These are phyloP conservation scores for Pleurotus ostreatus DNA, from an alignment of 768 basidiomycete genomes.

Conservation along the genomic window DNA sequence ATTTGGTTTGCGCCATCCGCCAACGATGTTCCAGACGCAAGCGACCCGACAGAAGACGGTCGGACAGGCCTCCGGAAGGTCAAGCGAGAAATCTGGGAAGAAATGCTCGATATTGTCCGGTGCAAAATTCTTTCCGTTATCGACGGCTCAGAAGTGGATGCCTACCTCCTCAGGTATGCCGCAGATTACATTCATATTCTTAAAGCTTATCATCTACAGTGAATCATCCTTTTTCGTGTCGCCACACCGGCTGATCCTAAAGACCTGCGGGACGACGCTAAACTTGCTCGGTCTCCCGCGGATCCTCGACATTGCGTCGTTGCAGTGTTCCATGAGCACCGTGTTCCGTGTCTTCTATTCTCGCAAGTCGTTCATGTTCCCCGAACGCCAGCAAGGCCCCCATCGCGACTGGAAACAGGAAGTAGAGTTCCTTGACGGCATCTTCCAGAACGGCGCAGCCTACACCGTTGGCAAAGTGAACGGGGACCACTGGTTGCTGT, in stretches of 20 bases:
- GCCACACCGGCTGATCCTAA: slow-evolving; percentile 93
- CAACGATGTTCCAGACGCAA: slow-evolving; percentile 48
- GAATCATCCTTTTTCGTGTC: slow-evolving; percentile 97
- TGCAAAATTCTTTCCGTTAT: slow-evolving; percentile 94
- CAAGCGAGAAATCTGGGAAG: slow-evolving; percentile 80
- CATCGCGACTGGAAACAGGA: slow-evolving; percentile 94
- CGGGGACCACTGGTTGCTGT: slow-evolving; percentile 97
- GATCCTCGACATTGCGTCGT: slow-evolving; percentile 88
- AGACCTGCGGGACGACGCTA: slow-evolving; percentile 98
- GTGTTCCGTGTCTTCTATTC: slow-evolving; percentile 97
- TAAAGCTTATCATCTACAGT: slow-evolving; percentile 40
- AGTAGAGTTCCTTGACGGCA: slow-evolving; percentile 85
- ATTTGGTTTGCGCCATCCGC: slow-evolving; percentile 92
- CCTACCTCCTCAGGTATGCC: slow-evolving; percentile 86
- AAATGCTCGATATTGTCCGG: slow-evolving; percentile 94
- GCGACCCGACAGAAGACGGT: slow-evolving; percentile 26
- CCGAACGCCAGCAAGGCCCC: slow-evolving; percentile 89
- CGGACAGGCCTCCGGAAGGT: slow-evolving; percentile 77
- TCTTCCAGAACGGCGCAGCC: slow-evolving; percentile 86
- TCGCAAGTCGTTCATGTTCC: slow-evolving; percentile 99
- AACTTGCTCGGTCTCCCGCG: slow-evolving; percentile 93
- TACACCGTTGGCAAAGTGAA: slow-evolving; percentile 98
- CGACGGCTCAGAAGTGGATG: slow-evolving; percentile 86
- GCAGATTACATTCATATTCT: slow-evolving; percentile 8
- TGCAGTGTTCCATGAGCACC: slow-evolving; percentile 56